Evolutionary conservation across 2,329 filamentous ascomycete genomes (phyloP), one percentile per base, ranked within the genome.

Genomic region (Ascochyta clinopodiicola): DNA sequence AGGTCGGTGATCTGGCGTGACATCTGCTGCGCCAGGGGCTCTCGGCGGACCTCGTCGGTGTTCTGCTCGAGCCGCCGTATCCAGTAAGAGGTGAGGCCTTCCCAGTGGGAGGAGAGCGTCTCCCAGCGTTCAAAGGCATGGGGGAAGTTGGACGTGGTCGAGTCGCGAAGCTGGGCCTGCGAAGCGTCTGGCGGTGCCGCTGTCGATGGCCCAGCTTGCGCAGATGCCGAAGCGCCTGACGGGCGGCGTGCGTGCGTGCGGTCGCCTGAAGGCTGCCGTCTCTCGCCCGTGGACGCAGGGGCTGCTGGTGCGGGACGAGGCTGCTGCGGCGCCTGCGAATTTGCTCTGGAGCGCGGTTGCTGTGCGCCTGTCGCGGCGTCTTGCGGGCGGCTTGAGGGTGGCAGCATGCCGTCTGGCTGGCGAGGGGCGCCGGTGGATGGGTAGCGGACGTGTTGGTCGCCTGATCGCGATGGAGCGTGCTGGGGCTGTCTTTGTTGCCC

Each of bases 81-180:
- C 94, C 95, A 99, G 77, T 96, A 98, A 56, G 92, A 94, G 0
- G 95, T 98, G 56, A 99, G 82, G 4, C 95, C 95, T 75, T 99
- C 95, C 95, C 95, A 99, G 67, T 98, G 94, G 6, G 95, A 96
- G 0, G 95, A 99, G 2, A 99, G 79, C 0, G 91, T 94, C 74
- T 99, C 95, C 95, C 95, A 99, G 57, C 95, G 86, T 76, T 99
- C 94, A 69, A 99, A 99, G 0, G 95, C 95, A 76, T 98, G 95
- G 0, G 95, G 95, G 63, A 99, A 98, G 0, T 88, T 88, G 42
- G 89, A 91, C 3, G 75, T 70, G 9, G 75, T 77, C 17, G 70
- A 73, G 55, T 76, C 70, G 51, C 72, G 74, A 35, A 57, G 72
- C 48, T 66, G 70, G 13, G 63, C 62, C 42, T 64, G 61, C 25